A percentile compares a stretch with the other conserved stretches of the same genome.
phyloP scores from a whole-genome alignment of 345 rosid genomes.

The Chamaenerion angustifolium region DNA sequence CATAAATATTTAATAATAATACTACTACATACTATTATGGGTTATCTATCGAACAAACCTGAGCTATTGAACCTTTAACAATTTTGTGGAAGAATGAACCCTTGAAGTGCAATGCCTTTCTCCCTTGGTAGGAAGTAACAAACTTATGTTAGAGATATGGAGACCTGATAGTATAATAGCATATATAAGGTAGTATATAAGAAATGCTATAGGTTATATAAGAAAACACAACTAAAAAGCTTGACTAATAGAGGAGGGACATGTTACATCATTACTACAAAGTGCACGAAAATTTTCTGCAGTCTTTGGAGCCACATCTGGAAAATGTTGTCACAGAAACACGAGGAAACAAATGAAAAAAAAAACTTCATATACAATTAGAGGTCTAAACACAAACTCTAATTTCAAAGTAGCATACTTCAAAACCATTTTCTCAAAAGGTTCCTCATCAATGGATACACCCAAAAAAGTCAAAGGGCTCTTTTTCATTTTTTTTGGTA shows the following conservation, averaged over 20 bases:
- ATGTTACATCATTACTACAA: slow-evolving; percentile 58
- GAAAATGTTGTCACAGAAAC: slow-evolving; percentile 49
- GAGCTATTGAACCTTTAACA: slow-evolving; percentile 75
- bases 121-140: slow-evolving; percentile 43
- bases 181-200: too few relatives aligned
- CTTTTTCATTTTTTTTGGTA: slow-evolving; percentile 63
- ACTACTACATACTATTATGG: slow-evolving; percentile 6
- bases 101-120: slow-evolving; percentile 81
- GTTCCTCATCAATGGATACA: slow-evolving; percentile 86
- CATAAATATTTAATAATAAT: too few relatives aligned
- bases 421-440: slow-evolving; percentile 85
- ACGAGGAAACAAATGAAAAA: not conserved
- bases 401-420: slow-evolving; percentile 32
- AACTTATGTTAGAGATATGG: not conserved
- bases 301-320: slow-evolving; percentile 71
- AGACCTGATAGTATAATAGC: not conserved
- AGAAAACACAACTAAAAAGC: not conserved
- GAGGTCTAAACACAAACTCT: slow-evolving; percentile 2
- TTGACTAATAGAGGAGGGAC: not conserved
- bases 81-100: slow-evolving; percentile 90
- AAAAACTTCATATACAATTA: not conserved
- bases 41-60: slow-evolving; percentile 51
- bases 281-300: slow-evolving; percentile 90
- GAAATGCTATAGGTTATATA: not conserved
- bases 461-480: slow-evolving; percentile 67